Conservation (phyloP, 257 asterid species). For the Ilex asprella region DNA sequence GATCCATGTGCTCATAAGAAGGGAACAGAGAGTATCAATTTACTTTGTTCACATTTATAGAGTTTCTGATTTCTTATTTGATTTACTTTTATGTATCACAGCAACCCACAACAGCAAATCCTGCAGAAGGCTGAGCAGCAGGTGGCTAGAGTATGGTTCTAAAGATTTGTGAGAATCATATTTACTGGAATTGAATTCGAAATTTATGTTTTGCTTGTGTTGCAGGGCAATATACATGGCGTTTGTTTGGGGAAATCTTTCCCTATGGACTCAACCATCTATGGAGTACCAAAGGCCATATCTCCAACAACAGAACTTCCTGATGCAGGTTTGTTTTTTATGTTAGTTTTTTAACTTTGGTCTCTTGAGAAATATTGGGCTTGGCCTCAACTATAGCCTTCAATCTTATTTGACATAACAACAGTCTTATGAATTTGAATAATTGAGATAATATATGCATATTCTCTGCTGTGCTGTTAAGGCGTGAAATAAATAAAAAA, state of each 20-base stretch:
- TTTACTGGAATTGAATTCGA: too few relatives aligned
- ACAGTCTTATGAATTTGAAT: too few relatives aligned
- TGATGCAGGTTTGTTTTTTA: slow-evolving; percentile 6
- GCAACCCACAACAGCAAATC: slow-evolving; percentile 16
- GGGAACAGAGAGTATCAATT: too few relatives aligned
- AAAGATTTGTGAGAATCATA: background rate
- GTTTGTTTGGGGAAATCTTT: slow-evolving; percentile 14
- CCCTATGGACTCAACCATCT: slow-evolving; percentile 12
- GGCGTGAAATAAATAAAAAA: too few relatives aligned
- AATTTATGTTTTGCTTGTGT: background rate
- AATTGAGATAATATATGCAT: too few relatives aligned
- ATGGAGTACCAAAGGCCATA: background rate
- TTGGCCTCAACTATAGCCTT: too few relatives aligned
- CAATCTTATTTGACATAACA: too few relatives aligned
- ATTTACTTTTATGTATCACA: slow-evolving; percentile 19
- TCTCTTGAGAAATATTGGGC: too few relatives aligned
- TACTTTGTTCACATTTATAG: background rate
- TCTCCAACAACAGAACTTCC: background rate
- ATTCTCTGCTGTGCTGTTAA: too few relatives aligned
- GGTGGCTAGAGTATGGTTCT: slow-evolving; percentile 18
- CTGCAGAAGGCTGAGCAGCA: slow-evolving; percentile 11
- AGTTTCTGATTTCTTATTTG: slow-evolving; percentile 10
- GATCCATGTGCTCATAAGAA: too few relatives aligned
- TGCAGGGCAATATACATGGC: slow-evolving; percentile 23
- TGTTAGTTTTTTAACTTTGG: slow-evolving; percentile 1